Conservation (phyloP, 257 asterid genomes). For the Hygrophila difformis region DNA sequence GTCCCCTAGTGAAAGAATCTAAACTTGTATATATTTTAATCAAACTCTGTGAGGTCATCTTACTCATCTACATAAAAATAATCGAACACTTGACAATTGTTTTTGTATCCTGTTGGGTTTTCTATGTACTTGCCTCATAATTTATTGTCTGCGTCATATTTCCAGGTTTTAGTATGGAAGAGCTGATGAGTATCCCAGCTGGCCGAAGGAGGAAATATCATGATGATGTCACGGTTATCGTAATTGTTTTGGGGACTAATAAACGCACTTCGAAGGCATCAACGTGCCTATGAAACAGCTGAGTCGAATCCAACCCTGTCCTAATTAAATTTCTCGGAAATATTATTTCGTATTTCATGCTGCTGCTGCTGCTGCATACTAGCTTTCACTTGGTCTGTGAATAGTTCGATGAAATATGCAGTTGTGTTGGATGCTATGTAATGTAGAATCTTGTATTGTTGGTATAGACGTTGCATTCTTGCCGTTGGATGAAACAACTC, state of each 20-base stretch:
- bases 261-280: conserved; percentile 92
- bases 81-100: too few species aligned
- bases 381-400: conserved; percentile 11
- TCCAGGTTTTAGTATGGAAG: conserved; percentile 82
- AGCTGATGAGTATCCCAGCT: conserved; percentile 84
- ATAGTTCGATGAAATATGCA: conserved; percentile 7
- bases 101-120: too few species aligned
- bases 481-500: neutral
- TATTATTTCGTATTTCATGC: too few species aligned
- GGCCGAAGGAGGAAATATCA: conserved; percentile 90
- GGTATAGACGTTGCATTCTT: neutral
- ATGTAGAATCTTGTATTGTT: too few species aligned
- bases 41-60: conserved; percentile 6
- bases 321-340: too few species aligned
- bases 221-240: conserved; percentile 87
- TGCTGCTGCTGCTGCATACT: too few species aligned
- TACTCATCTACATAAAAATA: too few species aligned
- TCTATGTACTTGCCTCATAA: neutral
- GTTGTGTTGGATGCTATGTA: conserved; percentile 1
- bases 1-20: conserved; percentile 6
- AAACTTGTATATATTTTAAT: too few species aligned
- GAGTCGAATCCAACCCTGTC: neutral
- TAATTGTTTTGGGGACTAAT: conserved; percentile 62
- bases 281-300: conserved; percentile 33
- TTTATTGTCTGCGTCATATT: neutral